These are phyloP conservation scores for Fusarium acutatum DNA, from an alignment of 2,329 filamentous ascomycete genomes.

Conservation along the genomic window DNA sequence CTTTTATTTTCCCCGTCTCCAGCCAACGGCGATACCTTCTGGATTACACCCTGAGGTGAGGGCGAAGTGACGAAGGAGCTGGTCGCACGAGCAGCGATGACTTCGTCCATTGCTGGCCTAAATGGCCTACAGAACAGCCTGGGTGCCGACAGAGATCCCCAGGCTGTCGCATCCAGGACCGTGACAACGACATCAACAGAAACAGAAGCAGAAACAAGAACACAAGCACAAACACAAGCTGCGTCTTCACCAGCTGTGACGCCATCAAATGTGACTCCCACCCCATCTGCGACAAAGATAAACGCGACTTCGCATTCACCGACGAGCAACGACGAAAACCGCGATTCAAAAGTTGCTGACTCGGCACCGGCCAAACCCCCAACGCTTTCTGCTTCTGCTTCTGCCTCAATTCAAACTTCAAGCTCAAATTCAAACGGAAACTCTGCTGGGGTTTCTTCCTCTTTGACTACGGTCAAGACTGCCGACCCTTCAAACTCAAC, in stretches of 20 bases:
- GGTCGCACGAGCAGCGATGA: constrained; percentile 65
- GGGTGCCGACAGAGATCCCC: constrained; percentile 33
- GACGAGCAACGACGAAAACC: constrained; percentile 21
- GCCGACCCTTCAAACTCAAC: constrained; percentile 13
- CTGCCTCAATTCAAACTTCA: background rate
- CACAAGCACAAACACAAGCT: background rate
- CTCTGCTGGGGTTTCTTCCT: background rate
- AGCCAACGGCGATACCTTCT: constrained; percentile 30
- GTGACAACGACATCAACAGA: constrained; percentile 7
- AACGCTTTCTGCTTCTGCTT: constrained; percentile 3
- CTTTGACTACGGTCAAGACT: background rate
- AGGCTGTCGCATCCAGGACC: constrained; percentile 35
- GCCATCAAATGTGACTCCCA: constrained; percentile 17
- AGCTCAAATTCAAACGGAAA: constrained; percentile 1
- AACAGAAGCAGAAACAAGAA: constrained; percentile 1
- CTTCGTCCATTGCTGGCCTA: constrained; percentile 63
- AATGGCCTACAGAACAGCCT: constrained; percentile 39
- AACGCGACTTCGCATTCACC: constrained; percentile 21
- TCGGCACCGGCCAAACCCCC: background rate
- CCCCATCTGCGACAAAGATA: constrained; percentile 14
- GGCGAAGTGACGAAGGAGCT: constrained; percentile 63
- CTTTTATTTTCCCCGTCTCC: constrained; percentile 41
- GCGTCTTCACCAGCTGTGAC: constrained; percentile 6
- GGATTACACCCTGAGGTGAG: constrained; percentile 30
- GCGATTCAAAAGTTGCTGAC: constrained; percentile 20